Evolutionary conservation across 2,329 filamentous ascomycete species (phyloP).

Genomic region (Fusarium staphyleae): DNA sequence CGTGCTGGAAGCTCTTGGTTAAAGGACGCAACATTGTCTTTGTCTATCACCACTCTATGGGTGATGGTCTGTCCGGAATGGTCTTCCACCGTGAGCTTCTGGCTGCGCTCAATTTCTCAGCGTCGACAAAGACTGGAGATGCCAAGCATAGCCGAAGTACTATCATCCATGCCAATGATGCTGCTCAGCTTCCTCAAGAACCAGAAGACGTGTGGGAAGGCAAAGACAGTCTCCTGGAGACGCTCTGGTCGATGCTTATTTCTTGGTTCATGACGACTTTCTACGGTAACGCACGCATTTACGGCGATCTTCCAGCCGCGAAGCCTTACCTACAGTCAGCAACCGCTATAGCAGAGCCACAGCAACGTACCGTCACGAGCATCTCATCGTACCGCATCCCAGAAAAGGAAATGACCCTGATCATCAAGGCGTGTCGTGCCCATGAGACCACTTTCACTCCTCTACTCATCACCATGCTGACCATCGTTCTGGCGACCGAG

Average conservation of each 20-base stretch:
- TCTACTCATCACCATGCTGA: conserved; percentile 27
- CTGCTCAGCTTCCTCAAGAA: not conserved
- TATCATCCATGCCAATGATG: not conserved
- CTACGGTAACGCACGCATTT: conserved; percentile 9
- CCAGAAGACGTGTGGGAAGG: conserved; percentile 8
- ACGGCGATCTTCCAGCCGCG: conserved; percentile 6
- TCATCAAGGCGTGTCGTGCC: conserved; percentile 23
- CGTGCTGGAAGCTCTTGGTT: conserved; percentile 23
- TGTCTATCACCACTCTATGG: conserved; percentile 18
- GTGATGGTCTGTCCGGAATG: conserved; percentile 17
- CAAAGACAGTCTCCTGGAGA: conserved; percentile 5
- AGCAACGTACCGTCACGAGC: conserved; percentile 15
- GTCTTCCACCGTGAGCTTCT: conserved; percentile 24
- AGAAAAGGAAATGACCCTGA: conserved; percentile 7
- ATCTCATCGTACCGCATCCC: conserved; percentile 18
- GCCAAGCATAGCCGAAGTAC: not conserved
- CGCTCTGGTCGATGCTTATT: conserved; percentile 7
- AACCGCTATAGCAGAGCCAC: conserved; percentile 8
- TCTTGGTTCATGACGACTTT: conserved; percentile 1
- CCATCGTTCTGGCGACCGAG: conserved; percentile 29
- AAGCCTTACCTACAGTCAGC: conserved; percentile 17
- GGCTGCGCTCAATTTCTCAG: conserved; percentile 5
- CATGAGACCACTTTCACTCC: conserved; percentile 34
- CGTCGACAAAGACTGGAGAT: not conserved
- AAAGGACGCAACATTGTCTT: conserved; percentile 19